Conservation (phyloP, 2,329 filamentous ascomycete genomes). For the Pseudopyricularia cyperi region DNA sequence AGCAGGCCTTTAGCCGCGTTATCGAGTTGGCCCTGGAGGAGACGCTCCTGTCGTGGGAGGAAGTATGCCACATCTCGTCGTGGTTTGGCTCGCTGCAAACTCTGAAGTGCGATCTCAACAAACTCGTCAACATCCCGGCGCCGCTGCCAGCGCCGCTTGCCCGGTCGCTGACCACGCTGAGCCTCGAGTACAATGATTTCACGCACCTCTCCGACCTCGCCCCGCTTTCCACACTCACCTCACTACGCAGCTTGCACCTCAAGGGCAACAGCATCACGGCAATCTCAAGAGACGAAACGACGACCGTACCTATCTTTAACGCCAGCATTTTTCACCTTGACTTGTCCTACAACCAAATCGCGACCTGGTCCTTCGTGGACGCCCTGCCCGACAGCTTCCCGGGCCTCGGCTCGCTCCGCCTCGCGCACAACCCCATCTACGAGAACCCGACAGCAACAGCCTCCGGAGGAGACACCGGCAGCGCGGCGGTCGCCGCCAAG, state of each 20-base stretch:
- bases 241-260: constrained; percentile 51
- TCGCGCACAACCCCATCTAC: constrained; percentile 80
- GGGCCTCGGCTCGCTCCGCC: constrained; percentile 58
- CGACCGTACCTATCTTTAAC: constrained; percentile 34
- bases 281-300: constrained; percentile 17
- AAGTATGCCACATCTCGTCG: constrained; percentile 40
- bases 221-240: constrained; percentile 34
- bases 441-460: constrained; percentile 16
- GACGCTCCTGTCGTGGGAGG: constrained; percentile 52
- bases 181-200: constrained; percentile 63
- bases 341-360: constrained; percentile 58
- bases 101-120: constrained; percentile 44
- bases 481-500: constrained; percentile 21
- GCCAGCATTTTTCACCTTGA: constrained; percentile 50
- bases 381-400: constrained; percentile 56
- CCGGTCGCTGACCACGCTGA: constrained; percentile 45
- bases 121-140: constrained; percentile 35
- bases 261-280: constrained; percentile 61
- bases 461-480: no score
- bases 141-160: constrained; percentile 29
- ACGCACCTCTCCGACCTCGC: constrained; percentile 41
- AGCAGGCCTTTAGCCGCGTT: constrained; percentile 33
- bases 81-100: constrained; percentile 39
- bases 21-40: constrained; percentile 53
- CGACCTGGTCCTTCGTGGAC: constrained; percentile 64